Evolutionary conservation across 2,329 filamentous ascomycete genomes (phyloP).

Genomic region (Neopestalotiopsis clavispora): DNA sequence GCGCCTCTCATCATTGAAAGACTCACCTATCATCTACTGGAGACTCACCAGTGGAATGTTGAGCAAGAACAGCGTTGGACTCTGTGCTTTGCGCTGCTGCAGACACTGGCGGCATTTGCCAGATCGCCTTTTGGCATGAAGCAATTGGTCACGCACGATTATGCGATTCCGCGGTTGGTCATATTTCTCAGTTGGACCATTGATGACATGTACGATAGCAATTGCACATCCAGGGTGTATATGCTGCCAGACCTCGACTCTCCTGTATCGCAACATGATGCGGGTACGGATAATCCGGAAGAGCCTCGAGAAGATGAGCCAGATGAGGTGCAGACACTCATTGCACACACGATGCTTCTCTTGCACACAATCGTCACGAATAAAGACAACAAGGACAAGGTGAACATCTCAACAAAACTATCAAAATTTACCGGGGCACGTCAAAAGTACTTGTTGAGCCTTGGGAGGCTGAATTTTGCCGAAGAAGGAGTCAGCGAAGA

Average conservation of each 20-base stretch:
- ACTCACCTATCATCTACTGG: conserved; percentile 66
- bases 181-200: conserved; percentile 68
- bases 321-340: conserved; percentile 48
- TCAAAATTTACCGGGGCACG: conserved; percentile 71
- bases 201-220: conserved; percentile 72
- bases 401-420: conserved; percentile 74
- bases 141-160: conserved; percentile 71
- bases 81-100: conserved; percentile 52
- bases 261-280: conserved; percentile 17
- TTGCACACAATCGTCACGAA: conserved; percentile 59
- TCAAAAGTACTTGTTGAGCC: conserved; percentile 80
- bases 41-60: conserved; percentile 52
- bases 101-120: conserved; percentile 64
- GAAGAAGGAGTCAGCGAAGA: conserved; percentile 80
- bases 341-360: conserved; percentile 53
- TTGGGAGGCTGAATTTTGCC: conserved; percentile 85
- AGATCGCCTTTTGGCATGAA: conserved; percentile 65
- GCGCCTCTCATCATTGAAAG: conserved; percentile 62
- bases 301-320: background rate
- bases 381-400: conserved; percentile 46
- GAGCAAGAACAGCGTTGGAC: conserved; percentile 45
- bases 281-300: conserved; percentile 15
- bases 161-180: conserved; percentile 76
- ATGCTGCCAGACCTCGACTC: conserved; percentile 18
- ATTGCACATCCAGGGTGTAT: conserved; percentile 40